Conservation (phyloP, 148 eudicot species). For the Silene conica region DNA sequence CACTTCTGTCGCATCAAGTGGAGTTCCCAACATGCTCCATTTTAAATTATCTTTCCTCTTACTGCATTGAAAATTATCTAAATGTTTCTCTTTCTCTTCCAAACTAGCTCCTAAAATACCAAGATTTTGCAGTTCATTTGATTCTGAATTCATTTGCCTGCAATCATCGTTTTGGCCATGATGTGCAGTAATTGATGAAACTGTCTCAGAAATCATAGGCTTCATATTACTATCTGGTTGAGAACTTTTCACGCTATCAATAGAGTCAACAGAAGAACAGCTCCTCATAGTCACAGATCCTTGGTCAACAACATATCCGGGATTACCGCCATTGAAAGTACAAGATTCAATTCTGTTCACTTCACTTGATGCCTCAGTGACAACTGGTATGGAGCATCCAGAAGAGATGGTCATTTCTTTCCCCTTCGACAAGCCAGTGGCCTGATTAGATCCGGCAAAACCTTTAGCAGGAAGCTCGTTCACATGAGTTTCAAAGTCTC, state of each 20-base stretch:
- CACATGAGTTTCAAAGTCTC: constrained; percentile 23
- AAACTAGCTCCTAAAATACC: constrained; percentile 19
- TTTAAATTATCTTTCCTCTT: constrained; percentile 33
- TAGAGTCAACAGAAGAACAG: constrained; percentile 47
- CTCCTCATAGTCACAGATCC: constrained; percentile 45
- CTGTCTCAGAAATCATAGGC: constrained; percentile 24
- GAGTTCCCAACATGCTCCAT: constrained; percentile 27
- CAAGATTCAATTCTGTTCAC: constrained; percentile 35
- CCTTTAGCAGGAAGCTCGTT: constrained; percentile 23
- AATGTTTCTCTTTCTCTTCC: constrained; percentile 17
- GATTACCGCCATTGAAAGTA: constrained; percentile 30
- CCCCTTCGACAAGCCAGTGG: constrained; percentile 34
- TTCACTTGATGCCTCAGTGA: constrained; percentile 47
- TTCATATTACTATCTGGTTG: constrained; percentile 23
- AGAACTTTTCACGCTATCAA: constrained; percentile 39
- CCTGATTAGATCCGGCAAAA: constrained; percentile 24
- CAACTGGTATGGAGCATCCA: constrained; percentile 52
- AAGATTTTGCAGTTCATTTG: constrained; percentile 25
- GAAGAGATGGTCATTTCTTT: constrained; percentile 50
- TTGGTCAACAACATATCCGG: constrained; percentile 39
- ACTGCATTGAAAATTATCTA: constrained; percentile 16
- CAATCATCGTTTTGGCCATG: constrained; percentile 33
- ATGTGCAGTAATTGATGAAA: constrained; percentile 23
- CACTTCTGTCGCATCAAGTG: constrained; percentile 25
- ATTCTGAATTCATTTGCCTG: constrained; percentile 26